phyloP scores from a whole-genome alignment of 768 basidiomycete genomes.

The Gloeopeniophorella convolvens region DNA sequence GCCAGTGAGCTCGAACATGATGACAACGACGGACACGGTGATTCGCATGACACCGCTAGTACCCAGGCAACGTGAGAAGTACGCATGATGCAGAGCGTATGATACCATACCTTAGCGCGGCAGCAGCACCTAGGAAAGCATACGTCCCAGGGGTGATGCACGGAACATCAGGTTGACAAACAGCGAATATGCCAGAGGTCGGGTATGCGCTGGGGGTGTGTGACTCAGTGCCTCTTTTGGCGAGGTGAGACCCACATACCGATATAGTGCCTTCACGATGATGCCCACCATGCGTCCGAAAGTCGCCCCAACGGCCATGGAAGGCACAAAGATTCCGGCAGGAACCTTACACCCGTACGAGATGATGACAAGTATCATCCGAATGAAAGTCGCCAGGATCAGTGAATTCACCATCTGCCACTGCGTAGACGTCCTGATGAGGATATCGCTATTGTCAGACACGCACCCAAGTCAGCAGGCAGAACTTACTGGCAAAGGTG shows the following conservation, averaged over 20 bases:
- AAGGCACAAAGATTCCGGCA: conserved; percentile 96
- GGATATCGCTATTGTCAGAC: conserved; percentile 14
- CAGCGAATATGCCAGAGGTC: conserved; percentile 79
- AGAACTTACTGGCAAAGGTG: conserved; percentile 88
- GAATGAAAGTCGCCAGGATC: conserved; percentile 83
- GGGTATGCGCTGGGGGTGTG: conserved; percentile 58
- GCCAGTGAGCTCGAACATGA: conserved; percentile 99
- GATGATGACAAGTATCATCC: conserved; percentile 79
- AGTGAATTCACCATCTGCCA: conserved; percentile 95
- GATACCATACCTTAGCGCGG: conserved; percentile 68
- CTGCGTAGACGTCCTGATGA: conserved; percentile 69
- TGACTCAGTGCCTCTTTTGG: neutral
- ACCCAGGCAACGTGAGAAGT: neutral
- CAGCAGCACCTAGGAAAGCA: conserved; percentile 95
- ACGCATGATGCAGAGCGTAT: neutral
- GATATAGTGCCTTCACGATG: conserved; percentile 87
- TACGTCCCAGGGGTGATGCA: conserved; percentile 99
- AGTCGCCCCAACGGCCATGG: conserved; percentile 97
- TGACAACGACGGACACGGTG: conserved; percentile 96
- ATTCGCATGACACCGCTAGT: conserved; percentile 95
- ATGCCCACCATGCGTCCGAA: conserved; percentile 98
- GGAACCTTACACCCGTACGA: conserved; percentile 97
- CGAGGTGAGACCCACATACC: conserved; percentile 39
- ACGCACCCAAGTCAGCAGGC: neutral
- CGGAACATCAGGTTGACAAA: conserved; percentile 85